Percentiles rank a stretch among this genome's conserved stretches.
Evolutionary conservation across 2,329 filamentous ascomycete species (phyloP).

Genomic region (Clonostachys sp.): DNA sequence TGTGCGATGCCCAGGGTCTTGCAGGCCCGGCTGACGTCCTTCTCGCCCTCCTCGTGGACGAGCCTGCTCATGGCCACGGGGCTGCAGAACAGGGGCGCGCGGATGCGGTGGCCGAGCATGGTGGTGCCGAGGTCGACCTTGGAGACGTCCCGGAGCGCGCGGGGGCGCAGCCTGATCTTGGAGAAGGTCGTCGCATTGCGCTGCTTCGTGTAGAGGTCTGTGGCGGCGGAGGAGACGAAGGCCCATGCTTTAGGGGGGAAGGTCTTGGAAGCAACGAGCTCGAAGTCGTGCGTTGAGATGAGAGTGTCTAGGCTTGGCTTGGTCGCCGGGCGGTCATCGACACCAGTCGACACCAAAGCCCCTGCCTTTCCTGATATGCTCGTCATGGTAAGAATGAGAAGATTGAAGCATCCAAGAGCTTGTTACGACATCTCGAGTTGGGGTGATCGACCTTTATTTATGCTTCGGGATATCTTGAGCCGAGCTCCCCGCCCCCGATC

Average conservation of each 20-base stretch:
- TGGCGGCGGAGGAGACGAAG: constrained; percentile 63
- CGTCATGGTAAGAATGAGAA: background rate
- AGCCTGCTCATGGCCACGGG: constrained; percentile 61
- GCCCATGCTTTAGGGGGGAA: constrained; percentile 64
- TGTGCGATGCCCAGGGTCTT: constrained; percentile 48
- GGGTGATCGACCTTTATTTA: too few species aligned
- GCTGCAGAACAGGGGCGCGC: constrained; percentile 57
- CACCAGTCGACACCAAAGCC: too few species aligned
- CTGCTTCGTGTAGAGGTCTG: constrained; percentile 51
- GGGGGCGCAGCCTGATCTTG: constrained; percentile 54
- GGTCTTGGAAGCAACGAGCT: constrained; percentile 46
- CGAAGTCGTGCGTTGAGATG: constrained; percentile 48
- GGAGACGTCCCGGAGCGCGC: constrained; percentile 52
- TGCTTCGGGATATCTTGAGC: too few species aligned
- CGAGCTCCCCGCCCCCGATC: too few species aligned
- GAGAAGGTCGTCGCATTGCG: constrained; percentile 51
- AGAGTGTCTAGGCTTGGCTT: constrained; percentile 9
- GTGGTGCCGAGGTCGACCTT: constrained; percentile 41
- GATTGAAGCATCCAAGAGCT: too few species aligned
- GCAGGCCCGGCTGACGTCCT: constrained; percentile 49
- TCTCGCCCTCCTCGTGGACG: constrained; percentile 61
- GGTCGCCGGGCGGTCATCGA: background rate
- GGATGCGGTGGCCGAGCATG: constrained; percentile 48
- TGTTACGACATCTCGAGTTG: too few species aligned
- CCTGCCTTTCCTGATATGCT: background rate